A percentile compares a stretch with the other conserved stretches of the same genome.
Conservation (phyloP, 768 basidiomycete species). For the Pleurotus eryngii region DNA sequence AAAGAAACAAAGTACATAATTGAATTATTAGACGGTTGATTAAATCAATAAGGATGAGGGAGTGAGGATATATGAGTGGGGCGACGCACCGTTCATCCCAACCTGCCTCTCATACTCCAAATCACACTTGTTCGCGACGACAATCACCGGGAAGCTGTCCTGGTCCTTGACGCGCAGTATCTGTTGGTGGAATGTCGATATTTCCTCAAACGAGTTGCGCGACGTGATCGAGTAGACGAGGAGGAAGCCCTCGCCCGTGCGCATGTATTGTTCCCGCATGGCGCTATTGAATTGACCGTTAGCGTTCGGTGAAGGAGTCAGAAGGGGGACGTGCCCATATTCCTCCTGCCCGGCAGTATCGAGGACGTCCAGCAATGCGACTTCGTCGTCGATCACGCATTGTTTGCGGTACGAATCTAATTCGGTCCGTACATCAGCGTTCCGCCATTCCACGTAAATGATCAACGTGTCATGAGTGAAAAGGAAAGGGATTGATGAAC, state of each 20-base stretch:
- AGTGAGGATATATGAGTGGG: too few species aligned
- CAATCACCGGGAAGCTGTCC: slow-evolving; percentile 91
- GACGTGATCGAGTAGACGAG: slow-evolving; percentile 99
- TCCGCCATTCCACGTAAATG: too few species aligned
- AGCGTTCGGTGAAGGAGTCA: slow-evolving; percentile 9
- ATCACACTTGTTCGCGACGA: slow-evolving; percentile 98
- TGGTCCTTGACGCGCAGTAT: slow-evolving; percentile 96
- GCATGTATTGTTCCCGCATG: slow-evolving; percentile 99
- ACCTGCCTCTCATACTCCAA: slow-evolving; percentile 96
- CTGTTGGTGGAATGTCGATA: slow-evolving; percentile 93
- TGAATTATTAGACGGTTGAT: neutral
- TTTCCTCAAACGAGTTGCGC: slow-evolving; percentile 95
- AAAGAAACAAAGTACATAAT: neutral
- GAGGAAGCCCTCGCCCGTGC: slow-evolving; percentile 96
- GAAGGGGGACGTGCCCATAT: slow-evolving; percentile 58
- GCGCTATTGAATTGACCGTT: slow-evolving; percentile 49
- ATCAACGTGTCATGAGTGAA: too few species aligned
- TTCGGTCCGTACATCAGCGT: too few species aligned
- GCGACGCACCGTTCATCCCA: slow-evolving; percentile 76
- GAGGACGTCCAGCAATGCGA: slow-evolving; percentile 94
- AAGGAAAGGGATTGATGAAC: too few species aligned
- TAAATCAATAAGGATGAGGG: neutral
- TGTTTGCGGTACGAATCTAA: slow-evolving; percentile 96
- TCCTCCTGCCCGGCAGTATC: slow-evolving; percentile 99
- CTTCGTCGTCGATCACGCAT: slow-evolving; percentile 97